Conservation (phyloP, 192 early-diverging fungal genomes). For the Podila horticola region DNA sequence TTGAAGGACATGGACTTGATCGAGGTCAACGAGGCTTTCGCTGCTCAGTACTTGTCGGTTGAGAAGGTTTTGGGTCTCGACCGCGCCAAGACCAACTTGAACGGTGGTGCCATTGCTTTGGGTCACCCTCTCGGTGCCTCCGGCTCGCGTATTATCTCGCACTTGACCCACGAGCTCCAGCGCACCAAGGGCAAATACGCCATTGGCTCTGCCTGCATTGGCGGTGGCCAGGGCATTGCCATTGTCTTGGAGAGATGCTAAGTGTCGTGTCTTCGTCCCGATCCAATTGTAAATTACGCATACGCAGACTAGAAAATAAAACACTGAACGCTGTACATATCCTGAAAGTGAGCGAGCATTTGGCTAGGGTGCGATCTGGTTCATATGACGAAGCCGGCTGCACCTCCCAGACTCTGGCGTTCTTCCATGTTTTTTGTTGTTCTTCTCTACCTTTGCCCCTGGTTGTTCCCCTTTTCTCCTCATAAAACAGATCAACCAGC, state of each 20-base stretch:
- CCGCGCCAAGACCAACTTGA: slow-evolving; percentile 80
- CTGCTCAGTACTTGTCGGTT: slow-evolving; percentile 89
- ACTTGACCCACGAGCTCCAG: slow-evolving; percentile 86
- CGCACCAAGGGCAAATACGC: slow-evolving; percentile 87
- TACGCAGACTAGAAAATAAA: too few species aligned
- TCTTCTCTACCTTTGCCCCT: too few species aligned
- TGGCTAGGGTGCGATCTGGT: too few species aligned
- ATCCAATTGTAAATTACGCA: too few species aligned
- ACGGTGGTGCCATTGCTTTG: slow-evolving; percentile 94
- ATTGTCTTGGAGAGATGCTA: slow-evolving; percentile 30
- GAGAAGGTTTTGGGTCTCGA: slow-evolving; percentile 90
- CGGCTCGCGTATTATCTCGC: slow-evolving; percentile 92
- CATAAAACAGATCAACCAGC: too few species aligned
- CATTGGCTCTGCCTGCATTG: slow-evolving; percentile 95
- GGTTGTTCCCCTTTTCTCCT: too few species aligned
- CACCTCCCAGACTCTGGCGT: too few species aligned
- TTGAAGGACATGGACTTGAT: slow-evolving; percentile 90
- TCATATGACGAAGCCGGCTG: too few species aligned
- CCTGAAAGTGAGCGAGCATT: too few species aligned
- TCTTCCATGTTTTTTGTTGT: too few species aligned
- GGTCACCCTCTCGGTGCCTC: slow-evolving; percentile 97
- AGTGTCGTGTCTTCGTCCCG: not conserved
- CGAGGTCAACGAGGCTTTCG: slow-evolving; percentile 99
- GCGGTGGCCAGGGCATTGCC: slow-evolving; percentile 79
- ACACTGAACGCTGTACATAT: too few species aligned